Evolutionary conservation across 495 filamentous ascomycete species (phyloP).

Genomic region (Xylaria longipes): DNA sequence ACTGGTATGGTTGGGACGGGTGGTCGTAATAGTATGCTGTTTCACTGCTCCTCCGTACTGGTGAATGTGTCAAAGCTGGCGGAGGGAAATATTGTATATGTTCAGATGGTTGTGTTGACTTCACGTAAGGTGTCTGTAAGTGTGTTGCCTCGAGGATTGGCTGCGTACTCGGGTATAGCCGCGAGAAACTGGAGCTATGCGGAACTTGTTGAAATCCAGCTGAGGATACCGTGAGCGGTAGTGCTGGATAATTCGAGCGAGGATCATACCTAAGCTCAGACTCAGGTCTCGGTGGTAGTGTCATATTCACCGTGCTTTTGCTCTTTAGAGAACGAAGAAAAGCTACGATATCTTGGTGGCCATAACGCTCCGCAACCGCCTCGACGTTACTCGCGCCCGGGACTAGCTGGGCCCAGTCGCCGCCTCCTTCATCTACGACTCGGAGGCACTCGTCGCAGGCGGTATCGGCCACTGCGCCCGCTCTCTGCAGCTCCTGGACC

Average conservation of each 20-base stretch:
- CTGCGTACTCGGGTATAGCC: neutral
- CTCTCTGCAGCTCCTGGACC: neutral
- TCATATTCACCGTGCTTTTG: neutral
- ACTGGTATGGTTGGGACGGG: neutral
- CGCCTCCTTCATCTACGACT: neutral
- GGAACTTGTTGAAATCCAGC: neutral
- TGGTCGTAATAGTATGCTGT: neutral
- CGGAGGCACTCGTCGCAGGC: neutral
- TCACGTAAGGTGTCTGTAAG: neutral
- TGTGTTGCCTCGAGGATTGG: conserved; percentile 1
- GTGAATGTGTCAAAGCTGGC: neutral
- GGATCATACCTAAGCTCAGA: neutral
- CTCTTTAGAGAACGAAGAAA: neutral
- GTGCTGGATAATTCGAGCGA: neutral
- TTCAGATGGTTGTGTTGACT: neutral
- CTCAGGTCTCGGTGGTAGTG: neutral
- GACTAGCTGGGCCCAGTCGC: neutral
- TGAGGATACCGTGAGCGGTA: neutral
- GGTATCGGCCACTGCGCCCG: neutral
- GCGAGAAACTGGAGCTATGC: neutral
- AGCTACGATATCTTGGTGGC: neutral
- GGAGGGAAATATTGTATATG: neutral
- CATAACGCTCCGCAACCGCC: neutral
- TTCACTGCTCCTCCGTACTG: neutral
- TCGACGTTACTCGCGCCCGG: neutral